These are phyloP conservation scores for Aspergillus ochraceus DNA, from an alignment of 2,329 filamentous ascomycete species.

Conservation along the genomic window DNA sequence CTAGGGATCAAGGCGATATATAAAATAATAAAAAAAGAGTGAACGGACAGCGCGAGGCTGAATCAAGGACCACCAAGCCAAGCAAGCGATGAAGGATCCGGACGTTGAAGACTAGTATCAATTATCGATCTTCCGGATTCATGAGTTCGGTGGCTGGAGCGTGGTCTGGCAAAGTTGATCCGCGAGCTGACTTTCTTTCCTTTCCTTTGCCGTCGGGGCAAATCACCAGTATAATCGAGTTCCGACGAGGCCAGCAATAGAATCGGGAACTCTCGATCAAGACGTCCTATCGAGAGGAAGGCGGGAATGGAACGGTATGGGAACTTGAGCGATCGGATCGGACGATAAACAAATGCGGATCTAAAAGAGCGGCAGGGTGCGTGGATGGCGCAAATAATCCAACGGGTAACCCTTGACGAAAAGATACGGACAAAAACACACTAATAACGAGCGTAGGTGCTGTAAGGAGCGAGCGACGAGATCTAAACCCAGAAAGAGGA, in stretches of 20 bases:
- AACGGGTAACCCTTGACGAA: slow-evolving; percentile 13
- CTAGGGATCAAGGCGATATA: slow-evolving; percentile 4
- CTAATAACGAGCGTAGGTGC: slow-evolving; percentile 26
- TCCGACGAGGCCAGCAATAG: neutral
- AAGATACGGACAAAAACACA: slow-evolving; percentile 8
- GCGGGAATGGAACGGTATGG: slow-evolving; percentile 1
- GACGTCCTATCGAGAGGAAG: neutral
- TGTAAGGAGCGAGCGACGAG: slow-evolving; percentile 29
- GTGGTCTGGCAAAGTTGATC: slow-evolving; percentile 5
- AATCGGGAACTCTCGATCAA: neutral
- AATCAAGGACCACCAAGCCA: slow-evolving; percentile 8
- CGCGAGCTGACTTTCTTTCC: neutral
- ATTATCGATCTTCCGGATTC: slow-evolving; percentile 12
- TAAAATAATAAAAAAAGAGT: slow-evolving; percentile 5
- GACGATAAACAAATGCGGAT: slow-evolving; percentile 1
- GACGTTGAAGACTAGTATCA: slow-evolving; percentile 9
- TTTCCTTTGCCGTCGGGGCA: neutral
- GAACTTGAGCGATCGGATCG: neutral
- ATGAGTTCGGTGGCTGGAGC: slow-evolving; percentile 15
- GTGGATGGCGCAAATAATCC: slow-evolving; percentile 15
- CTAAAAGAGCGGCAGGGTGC: slow-evolving; percentile 29
- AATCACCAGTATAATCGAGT: neutral
- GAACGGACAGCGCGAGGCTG: slow-evolving; percentile 28
- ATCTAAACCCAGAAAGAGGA: slow-evolving; percentile 17
- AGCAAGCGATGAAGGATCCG: slow-evolving; percentile 11